These are phyloP conservation scores for Talaromyces liani DNA, from an alignment of 495 filamentous ascomycete species.

Conservation along the genomic window DNA sequence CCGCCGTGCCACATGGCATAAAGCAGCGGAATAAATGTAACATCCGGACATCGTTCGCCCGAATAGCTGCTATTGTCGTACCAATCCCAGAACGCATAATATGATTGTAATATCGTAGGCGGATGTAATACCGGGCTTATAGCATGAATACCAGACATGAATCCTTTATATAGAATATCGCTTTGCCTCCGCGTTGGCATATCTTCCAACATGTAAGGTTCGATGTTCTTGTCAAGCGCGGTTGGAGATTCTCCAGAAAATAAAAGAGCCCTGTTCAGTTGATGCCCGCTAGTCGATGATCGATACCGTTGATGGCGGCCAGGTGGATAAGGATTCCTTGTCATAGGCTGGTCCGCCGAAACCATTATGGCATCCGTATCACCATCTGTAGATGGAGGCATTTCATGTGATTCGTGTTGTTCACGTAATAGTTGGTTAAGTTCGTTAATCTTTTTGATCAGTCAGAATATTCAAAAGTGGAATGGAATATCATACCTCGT, in stretches of 20 bases:
- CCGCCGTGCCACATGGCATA: constrained; percentile 44
- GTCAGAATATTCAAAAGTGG: neutral
- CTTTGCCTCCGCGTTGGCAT: constrained; percentile 39
- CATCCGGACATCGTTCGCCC: constrained; percentile 32
- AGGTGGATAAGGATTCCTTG: neutral
- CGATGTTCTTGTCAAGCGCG: constrained; percentile 25
- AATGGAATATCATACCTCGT: constrained; percentile 27
- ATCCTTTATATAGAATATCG: constrained; percentile 39
- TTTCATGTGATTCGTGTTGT: constrained; percentile 33
- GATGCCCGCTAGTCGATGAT: constrained; percentile 11
- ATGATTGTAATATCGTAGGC: constrained; percentile 34
- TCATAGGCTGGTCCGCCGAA: neutral
- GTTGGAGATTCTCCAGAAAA: constrained; percentile 33
- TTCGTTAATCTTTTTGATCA: constrained; percentile 34
- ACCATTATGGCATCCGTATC: constrained; percentile 17
- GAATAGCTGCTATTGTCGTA: constrained; percentile 40
- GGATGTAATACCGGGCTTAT: constrained; percentile 40
- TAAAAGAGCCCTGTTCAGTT: constrained; percentile 32
- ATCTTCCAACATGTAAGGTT: constrained; percentile 38
- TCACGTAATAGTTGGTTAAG: constrained; percentile 39
- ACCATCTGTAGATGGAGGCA: constrained; percentile 9
- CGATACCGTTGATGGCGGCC: neutral
- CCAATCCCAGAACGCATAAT: constrained; percentile 42
- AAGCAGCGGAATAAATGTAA: constrained; percentile 37
- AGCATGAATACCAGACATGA: constrained; percentile 41